phyloP scores from a whole-genome alignment of 2,329 filamentous ascomycete genomes.

The Bipolaris zeicola region DNA sequence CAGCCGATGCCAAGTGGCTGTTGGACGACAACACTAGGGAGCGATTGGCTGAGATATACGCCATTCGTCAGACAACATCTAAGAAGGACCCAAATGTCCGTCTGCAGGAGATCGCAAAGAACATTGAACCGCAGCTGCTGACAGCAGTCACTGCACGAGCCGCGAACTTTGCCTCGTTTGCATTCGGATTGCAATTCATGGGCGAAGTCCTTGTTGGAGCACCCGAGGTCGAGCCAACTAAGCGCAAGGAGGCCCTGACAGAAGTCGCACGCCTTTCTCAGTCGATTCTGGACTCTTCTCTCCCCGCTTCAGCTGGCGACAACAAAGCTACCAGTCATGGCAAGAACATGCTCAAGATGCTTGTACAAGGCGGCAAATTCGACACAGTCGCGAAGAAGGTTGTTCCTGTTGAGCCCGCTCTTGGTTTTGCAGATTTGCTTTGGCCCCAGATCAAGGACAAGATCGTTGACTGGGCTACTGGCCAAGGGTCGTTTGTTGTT shows the following conservation, averaged over 20 bases:
- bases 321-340: conserved; percentile 62
- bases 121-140: conserved; percentile 76
- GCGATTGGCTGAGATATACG: conserved; percentile 76
- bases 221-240: conserved; percentile 71
- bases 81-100: conserved; percentile 87
- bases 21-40: conserved; percentile 68
- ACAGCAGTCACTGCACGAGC: conserved; percentile 73
- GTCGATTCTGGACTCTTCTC: conserved; percentile 43
- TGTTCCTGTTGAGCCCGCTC: conserved; percentile 72
- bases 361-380: conserved; percentile 88
- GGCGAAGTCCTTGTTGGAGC: conserved; percentile 79
- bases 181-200: conserved; percentile 86
- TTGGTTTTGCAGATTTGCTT: conserved; percentile 81
- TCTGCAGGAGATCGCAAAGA: conserved; percentile 74
- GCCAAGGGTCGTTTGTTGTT: conserved; percentile 84
- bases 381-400: conserved; percentile 74
- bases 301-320: conserved; percentile 33
- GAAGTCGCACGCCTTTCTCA: conserved; percentile 61
- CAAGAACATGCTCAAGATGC: conserved; percentile 87
- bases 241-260: conserved; percentile 63
- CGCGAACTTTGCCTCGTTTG: conserved; percentile 70
- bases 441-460: conserved; percentile 79
- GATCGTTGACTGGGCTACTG: conserved; percentile 82
- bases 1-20: conserved; percentile 65
- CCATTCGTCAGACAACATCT: conserved; percentile 80